These are phyloP conservation scores for Tetrahymena malaccensis DNA, from an alignment of 73 alveolate species.

Conservation along the genomic window DNA sequence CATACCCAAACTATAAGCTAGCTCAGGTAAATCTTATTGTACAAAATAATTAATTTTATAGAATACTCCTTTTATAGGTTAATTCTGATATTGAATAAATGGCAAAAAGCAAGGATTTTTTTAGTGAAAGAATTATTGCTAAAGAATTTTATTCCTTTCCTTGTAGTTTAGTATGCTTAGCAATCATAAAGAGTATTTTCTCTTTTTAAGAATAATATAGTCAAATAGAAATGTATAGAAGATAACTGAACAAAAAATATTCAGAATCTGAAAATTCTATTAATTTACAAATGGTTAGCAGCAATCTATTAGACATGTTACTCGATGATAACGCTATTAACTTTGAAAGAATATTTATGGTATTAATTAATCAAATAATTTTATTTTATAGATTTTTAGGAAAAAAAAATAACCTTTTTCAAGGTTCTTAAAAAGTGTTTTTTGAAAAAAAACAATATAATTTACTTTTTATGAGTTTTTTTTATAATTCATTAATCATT, in stretches of 20 bases:
- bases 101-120: background rate
- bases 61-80: background rate
- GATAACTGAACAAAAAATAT: background rate
- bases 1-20: background rate
- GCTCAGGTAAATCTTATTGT: background rate
- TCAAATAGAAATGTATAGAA: background rate
- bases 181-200: background rate
- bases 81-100: background rate
- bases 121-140: background rate
- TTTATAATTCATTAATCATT: background rate
- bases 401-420: too few species aligned
- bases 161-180: background rate
- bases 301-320: background rate
- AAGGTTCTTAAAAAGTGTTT: too few species aligned
- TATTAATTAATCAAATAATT: background rate
- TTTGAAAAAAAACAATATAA: too few species aligned
- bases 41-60: background rate
- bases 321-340: background rate
- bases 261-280: background rate
- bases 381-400: too few species aligned
- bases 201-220: background rate
- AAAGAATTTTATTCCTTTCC: background rate
- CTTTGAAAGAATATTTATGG: background rate
- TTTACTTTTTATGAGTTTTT: too few species aligned
- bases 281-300: background rate